Percentiles rank a stretch among this genome's conserved stretches.
phyloP scores from a whole-genome alignment of 257 asterid species.

The Handroanthus guayacan region DNA sequence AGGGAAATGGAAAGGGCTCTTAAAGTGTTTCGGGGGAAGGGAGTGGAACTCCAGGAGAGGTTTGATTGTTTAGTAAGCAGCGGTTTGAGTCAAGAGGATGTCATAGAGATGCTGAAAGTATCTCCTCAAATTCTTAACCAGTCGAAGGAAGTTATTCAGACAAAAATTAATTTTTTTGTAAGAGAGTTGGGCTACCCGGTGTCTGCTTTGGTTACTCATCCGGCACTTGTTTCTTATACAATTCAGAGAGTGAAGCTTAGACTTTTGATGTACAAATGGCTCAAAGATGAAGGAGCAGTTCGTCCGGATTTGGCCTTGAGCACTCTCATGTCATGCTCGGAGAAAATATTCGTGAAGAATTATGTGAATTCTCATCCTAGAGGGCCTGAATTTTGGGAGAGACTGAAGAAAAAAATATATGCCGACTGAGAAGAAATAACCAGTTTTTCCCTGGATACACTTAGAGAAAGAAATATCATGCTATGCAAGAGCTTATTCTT shows the following conservation, averaged over 20 bases:
- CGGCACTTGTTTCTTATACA: slow-evolving; percentile 51
- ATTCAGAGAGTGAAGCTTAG: slow-evolving; percentile 58
- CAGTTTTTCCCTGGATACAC: not conserved
- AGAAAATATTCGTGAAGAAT: slow-evolving; percentile 47
- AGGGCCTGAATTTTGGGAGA: slow-evolving; percentile 64
- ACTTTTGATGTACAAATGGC: slow-evolving; percentile 72
- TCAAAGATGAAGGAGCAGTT: slow-evolving; percentile 49
- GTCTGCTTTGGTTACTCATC: slow-evolving; percentile 51
- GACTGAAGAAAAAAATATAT: slow-evolving; percentile 51
- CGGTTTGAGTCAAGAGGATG: slow-evolving; percentile 60
- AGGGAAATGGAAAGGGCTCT: slow-evolving; percentile 58
- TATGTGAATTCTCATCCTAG: slow-evolving; percentile 64
- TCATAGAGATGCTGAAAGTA: slow-evolving; percentile 48
- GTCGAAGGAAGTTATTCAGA: slow-evolving; percentile 53
- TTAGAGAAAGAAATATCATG: not conserved
- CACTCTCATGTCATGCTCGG: slow-evolving; percentile 66
- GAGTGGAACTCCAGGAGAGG: slow-evolving; percentile 68
- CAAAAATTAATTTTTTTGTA: slow-evolving; percentile 54
- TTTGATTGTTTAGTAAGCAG: slow-evolving; percentile 61
- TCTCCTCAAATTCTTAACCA: slow-evolving; percentile 70
- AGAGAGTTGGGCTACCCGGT: slow-evolving; percentile 58
- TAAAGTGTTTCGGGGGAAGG: slow-evolving; percentile 62
- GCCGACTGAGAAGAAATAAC: slow-evolving; percentile 23
- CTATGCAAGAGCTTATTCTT: not conserved
- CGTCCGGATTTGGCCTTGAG: slow-evolving; percentile 57